Evolutionary conservation across 2,329 filamentous ascomycete species (phyloP), one percentile per base, ranked within the genome.

Genomic region (Fusarium pseudocircinatum): DNA sequence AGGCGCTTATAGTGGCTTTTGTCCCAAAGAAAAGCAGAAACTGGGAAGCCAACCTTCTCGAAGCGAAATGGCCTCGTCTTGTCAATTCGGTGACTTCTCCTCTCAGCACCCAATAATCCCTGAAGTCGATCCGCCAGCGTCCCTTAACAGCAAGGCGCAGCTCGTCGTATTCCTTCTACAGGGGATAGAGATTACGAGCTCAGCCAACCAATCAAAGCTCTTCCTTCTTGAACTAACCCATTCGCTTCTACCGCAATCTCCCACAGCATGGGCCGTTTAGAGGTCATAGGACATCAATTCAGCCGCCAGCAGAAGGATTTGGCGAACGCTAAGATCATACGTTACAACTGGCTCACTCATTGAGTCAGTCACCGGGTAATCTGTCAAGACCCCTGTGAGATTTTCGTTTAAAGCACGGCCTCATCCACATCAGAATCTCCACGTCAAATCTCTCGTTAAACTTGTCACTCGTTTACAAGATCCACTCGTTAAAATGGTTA

Each of bases 401-500:
- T 12, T 42, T 26, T 13, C 16, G 18, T 22, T 67, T 53, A 68
- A 61, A 62, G 39, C 6, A 28, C 22, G 30, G 20, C 22, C 13
- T 52, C 13, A 10, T 26, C 34, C 40, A 7, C 7, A 4, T 24
- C 2, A 28, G 2, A 9, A 15, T 4, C 12, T 26, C 34, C 40
- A 7, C 6, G 6, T 24, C 2, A 28, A 9, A 15, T 4, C 46
- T n/a, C 32, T 53, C 46, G 22, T 37, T 22, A 59, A 40, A 24
- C 16, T 30, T 40, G 54, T 54, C 65, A 62, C 20, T 69, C 68
- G 53, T 47, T 71, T 13, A 46, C 15, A 10, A 42, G 15, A 52
- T 14, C 39, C 53, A 22, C 24, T 71, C 57, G 32, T 30, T 50
- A 63, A 61, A 20, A 74, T 74, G 72, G 20, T 75, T 26, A 60